Percentiles rank a stretch among this genome's conserved stretches.
These are phyloP conservation scores for Juglanconis oblonga DNA, from an alignment of 2,329 filamentous ascomycete genomes.

Conservation along the genomic window DNA sequence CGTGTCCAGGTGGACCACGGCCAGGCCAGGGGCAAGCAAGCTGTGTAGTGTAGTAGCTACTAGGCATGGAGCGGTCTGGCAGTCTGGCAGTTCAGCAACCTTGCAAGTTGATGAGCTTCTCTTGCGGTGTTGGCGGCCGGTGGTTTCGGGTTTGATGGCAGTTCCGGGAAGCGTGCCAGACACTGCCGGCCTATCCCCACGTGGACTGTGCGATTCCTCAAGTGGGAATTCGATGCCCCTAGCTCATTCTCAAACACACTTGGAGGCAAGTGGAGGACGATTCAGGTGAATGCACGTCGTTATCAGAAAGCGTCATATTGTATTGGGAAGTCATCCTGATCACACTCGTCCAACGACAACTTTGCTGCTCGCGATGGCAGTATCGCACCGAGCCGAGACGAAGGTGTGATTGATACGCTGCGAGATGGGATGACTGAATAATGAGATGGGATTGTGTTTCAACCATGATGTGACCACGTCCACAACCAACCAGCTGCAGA, in stretches of 20 bases:
- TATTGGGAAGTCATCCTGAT: no score
- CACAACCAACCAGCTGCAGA: no score
- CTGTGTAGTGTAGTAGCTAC: no score
- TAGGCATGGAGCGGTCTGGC: no score
- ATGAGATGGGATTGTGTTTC: no score
- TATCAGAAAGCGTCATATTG: no score
- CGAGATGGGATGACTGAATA: no score
- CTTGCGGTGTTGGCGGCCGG: constrained; percentile 1
- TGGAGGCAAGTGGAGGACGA: neutral
- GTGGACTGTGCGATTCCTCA: neutral
- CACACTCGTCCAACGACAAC: neutral
- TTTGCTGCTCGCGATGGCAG: neutral
- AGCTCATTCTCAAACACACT: constrained; percentile 16
- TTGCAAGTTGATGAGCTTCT: neutral
- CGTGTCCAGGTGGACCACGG: neutral
- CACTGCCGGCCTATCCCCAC: constrained; percentile 16
- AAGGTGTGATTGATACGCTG: no score
- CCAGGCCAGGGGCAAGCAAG: no score
- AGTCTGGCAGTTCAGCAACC: neutral
- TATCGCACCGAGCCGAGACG: no score
- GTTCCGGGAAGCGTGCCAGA: neutral
- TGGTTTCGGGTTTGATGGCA: constrained; percentile 1
- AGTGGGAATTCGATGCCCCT: constrained; percentile 6
- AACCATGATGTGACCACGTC: no score
- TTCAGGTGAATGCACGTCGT: neutral